Evolutionary conservation across 208 protist species (phyloP).

Genomic region (Leishmania aethiopica): DNA sequence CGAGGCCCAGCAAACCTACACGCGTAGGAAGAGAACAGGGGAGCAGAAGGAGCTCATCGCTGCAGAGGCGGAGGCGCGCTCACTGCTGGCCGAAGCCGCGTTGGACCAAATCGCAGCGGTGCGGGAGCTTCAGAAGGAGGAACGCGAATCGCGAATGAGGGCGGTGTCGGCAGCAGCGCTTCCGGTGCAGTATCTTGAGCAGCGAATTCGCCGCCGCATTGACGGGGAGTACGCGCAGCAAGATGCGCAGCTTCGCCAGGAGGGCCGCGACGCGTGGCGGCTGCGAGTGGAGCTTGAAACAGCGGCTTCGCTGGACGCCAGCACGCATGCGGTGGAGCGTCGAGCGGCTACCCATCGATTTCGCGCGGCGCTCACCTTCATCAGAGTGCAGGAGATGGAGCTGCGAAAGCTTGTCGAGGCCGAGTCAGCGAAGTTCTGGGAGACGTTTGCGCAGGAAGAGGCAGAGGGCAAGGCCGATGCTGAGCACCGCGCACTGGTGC

Average conservation of each 20-base stretch:
- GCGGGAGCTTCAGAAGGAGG: background rate
- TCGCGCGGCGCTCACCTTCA: conserved; percentile 59
- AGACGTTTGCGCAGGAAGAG: conserved; percentile 25
- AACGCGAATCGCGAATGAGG: conserved; percentile 7
- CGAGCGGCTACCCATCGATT: conserved; percentile 32
- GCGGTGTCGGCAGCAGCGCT: conserved; percentile 13
- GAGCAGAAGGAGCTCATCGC: conserved; percentile 18
- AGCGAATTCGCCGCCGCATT: conserved; percentile 27
- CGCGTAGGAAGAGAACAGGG: background rate
- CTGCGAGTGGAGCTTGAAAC: conserved; percentile 25
- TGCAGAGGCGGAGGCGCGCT: conserved; percentile 22
- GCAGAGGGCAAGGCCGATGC: conserved; percentile 38
- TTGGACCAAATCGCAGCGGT: conserved; percentile 8
- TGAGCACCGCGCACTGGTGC: conserved; percentile 58
- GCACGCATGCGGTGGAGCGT: conserved; percentile 13
- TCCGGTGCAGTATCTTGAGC: conserved; percentile 25
- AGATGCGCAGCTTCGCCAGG: conserved; percentile 34
- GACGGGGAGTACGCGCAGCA: conserved; percentile 10
- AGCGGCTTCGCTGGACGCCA: background rate
- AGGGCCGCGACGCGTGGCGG: conserved; percentile 67
- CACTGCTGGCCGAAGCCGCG: conserved; percentile 12
- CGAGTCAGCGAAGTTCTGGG: conserved; percentile 33
- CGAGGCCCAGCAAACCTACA: conserved; percentile 22
- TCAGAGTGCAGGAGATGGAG: conserved; percentile 47
- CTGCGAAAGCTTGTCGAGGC: conserved; percentile 24